Base-by-base conservation (phyloP, 345 rosid species). In the Citrus trifoliata region DNA sequence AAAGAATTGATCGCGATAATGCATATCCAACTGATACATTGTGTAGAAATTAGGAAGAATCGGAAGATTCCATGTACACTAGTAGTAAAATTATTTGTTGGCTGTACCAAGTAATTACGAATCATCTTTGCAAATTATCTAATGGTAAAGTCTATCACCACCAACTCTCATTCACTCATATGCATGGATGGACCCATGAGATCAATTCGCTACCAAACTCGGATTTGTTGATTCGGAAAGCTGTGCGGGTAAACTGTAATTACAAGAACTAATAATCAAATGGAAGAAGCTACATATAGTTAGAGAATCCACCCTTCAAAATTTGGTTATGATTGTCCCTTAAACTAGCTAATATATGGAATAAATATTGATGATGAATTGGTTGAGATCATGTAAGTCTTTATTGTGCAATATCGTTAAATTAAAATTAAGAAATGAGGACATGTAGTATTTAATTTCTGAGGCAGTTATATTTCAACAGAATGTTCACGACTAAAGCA, bases 401-500 rank as follows among this genome's bases (percentile, higher is more conserved):
- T 16, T 53, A 53, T 53, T 6, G 64, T 10, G 28, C 38, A 46
- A 59, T 21, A 33, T 73, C 67, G 48, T 42, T n/a, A 12, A n/a
- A 22, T 16, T 16, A 18, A 53, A 53, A 18, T 18, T 53, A 28
- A 56, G 46, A 28, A 7, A 35, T 16, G 48, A 59, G 25, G n/a
- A 38, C 46, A 51, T 24, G 51, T 35, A 8, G 27, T 61, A 3
- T 53, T 71, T 55, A 40, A 51, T 19, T 81, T 76, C 22, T 62
- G 46, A 25, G 79, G 82, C 82, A 55, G 82, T 71, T 84, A 71
- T 59, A 24, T 19, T 67, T 16, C 67, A 68, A n/a, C 66, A 6
- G 25, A 48, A 71, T 24, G 28, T 51, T 78, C 77, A 81, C 73
- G 77, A 64, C 25, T 35, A 76, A 65, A 78, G 82, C 83, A 59